Evolutionary conservation across 2,329 filamentous ascomycete genomes (phyloP), one percentile per base, ranked within the genome.

Genomic region (Emericellopsis cladophorae): DNA sequence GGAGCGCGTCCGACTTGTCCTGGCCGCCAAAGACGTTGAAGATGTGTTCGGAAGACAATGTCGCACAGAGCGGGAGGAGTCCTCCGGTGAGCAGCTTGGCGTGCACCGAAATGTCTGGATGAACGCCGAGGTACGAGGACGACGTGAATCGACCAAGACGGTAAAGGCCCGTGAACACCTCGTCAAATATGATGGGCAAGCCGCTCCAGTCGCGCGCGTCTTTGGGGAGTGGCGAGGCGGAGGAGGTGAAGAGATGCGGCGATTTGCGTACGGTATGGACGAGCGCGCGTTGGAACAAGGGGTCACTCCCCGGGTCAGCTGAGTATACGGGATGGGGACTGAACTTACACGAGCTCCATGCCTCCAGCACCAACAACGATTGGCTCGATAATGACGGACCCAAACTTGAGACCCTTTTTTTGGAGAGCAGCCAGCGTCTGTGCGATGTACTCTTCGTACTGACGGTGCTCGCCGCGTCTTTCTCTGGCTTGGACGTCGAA

Each of bases 111-210:
- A 93, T 81, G 50, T 93, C 86, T 0, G 86, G 73, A 26, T 84
- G 59, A 0, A 76, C 62, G 5, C 67, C 65, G 4, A 93, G 70
- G 56, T 90, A 84, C 0, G 79, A 79, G 0, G 82, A 76, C 0
- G 84, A 70, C 1, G 74, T 79, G 53, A 81, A 77, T 32, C 79
- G 74, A 2, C 87, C 86, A 0, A 94, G 76, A 11, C 87, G 83
- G 56, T 89, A 89, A 5, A 93, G 66, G 2, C 86, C 86, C 0
- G 85, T 90, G 59, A 94, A 93, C 31, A 93, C 86, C 55, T 93
- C 87, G 54, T 94, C 86, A 48, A 87, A 86, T 49, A 93, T 68
- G 32, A 93, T 64, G 0, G 87, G 86, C 4, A 93, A 70, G 2
- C 86, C 84, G 2, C 68, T 67, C 86, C 86, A 93, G 24, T 63